Evolutionary conservation across 257 asterid species (phyloP).

Genomic region (Penstemon eatonii): DNA sequence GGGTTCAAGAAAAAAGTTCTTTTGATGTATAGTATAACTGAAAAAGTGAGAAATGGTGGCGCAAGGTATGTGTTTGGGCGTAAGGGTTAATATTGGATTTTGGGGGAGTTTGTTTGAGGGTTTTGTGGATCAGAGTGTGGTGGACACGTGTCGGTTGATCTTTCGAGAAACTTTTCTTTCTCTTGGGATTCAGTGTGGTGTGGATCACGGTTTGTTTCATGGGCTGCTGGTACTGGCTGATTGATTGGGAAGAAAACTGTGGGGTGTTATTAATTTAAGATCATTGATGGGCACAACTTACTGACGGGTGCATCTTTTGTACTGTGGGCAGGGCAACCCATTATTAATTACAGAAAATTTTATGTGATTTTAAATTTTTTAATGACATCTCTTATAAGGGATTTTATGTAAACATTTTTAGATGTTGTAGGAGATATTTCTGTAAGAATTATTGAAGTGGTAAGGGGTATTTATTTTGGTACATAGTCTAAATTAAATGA

Average conservation of each 20-base stretch:
- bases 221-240: slow-evolving; percentile 19
- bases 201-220: slow-evolving; percentile 1
- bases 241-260: slow-evolving; percentile 22
- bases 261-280: slow-evolving; percentile 3
- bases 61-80: background rate
- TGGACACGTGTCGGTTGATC: slow-evolving; percentile 63
- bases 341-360: too few species aligned
- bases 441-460: too few species aligned
- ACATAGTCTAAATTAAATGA: too few species aligned
- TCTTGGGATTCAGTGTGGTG: slow-evolving; percentile 35
- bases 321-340: too few species aligned
- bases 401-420: too few species aligned
- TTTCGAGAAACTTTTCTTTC: slow-evolving; percentile 33
- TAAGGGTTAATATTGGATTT: slow-evolving; percentile 23
- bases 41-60: slow-evolving; percentile 36
- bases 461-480: too few species aligned
- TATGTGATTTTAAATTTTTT: too few species aligned
- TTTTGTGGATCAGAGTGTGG: slow-evolving; percentile 42
- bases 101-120: slow-evolving; percentile 48
- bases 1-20: background rate
- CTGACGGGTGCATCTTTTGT: background rate
- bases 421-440: too few species aligned
- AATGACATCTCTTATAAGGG: too few species aligned
- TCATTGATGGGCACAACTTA: background rate
- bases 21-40: slow-evolving; percentile 10